Base-by-base conservation (phyloP, 2,329 filamentous ascomycete species). In the Claviceps sp. region DNA sequence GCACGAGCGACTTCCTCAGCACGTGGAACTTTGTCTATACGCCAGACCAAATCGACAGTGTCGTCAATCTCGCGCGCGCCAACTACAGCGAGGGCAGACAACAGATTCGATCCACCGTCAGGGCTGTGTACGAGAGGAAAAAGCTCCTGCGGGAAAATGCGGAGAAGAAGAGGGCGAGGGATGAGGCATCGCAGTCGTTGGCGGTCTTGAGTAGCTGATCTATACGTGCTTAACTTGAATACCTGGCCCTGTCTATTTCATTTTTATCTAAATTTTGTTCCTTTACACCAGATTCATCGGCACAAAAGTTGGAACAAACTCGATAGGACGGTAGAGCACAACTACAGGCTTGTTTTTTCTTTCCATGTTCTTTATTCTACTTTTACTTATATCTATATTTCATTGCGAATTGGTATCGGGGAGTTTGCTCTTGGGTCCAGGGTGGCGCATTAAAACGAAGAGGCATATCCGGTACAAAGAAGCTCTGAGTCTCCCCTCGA, bases 11-110 rank as follows among this genome's bases (percentile, higher is more conserved):
- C 55, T 97, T 89, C 68, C 81, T 97, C 73, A 88, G 82, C 59
- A 98, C 93, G 0, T 98, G 93, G 93, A 98, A 98, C 64, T 97
- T 97, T 64, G 83, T 96, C 34, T 98, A 97, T 66, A 94, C 87
- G 2, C 84, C 89, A 0, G 84, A 93, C 53, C 85, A 98, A 66
- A 82, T 98, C 50, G 90, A 97, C 59, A 79, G 80, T 26, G 89
- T 95, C 0, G 85, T 95, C 2, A 75, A 78, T 5, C 76, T 98
- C 30, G 90, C 93, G 1, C 77, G 81, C 52, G 88, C 88, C 11
- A 98, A 98, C 67, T 98, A 89, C 59, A 75, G 80, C 5, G 88
- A 95, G 64, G 89, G 91, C 1, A 79, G 80, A 48, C 85, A 87
- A 52, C 82, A 87, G 67, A 87, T 93, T 19, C 82, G 80, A 57